Conservation (phyloP, 805 yeast genomes). For the Candida corydali region DNA sequence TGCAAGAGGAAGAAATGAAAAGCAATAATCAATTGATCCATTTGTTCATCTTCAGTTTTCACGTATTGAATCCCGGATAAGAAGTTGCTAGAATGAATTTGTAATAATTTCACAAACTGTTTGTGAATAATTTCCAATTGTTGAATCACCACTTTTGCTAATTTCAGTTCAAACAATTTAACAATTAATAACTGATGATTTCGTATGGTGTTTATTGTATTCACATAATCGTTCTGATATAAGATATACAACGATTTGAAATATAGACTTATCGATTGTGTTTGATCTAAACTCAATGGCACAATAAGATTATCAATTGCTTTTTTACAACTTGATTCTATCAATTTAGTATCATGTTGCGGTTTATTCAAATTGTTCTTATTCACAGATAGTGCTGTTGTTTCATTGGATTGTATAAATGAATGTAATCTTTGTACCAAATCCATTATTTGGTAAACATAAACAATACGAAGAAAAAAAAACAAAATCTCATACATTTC, state of each 20-base stretch:
- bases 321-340: constrained; percentile 5
- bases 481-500: too few relatives aligned
- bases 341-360: constrained; percentile 4
- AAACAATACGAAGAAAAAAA: constrained; percentile 1
- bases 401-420: constrained; percentile 3
- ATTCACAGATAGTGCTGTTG: constrained; percentile 3
- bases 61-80: constrained; percentile 11
- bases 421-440: constrained; percentile 5
- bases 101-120: neutral
- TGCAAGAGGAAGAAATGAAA: constrained; percentile 28
- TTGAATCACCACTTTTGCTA: constrained; percentile 9
- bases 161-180: constrained; percentile 17
- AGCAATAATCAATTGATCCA: constrained; percentile 16
- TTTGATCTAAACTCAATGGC: neutral
- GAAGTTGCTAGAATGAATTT: constrained; percentile 1
- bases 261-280: neutral
- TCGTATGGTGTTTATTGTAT: constrained; percentile 12
- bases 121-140: constrained; percentile 9
- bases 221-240: constrained; percentile 7
- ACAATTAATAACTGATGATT: constrained; percentile 26
- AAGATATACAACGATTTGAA: constrained; percentile 11
- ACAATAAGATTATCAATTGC: neutral
- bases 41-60: constrained; percentile 5
- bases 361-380: constrained; percentile 5
- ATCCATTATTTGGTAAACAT: constrained; percentile 3